Conservation (phyloP, 176 grass and related monocot genomes). For the Oryza coarctata region DNA sequence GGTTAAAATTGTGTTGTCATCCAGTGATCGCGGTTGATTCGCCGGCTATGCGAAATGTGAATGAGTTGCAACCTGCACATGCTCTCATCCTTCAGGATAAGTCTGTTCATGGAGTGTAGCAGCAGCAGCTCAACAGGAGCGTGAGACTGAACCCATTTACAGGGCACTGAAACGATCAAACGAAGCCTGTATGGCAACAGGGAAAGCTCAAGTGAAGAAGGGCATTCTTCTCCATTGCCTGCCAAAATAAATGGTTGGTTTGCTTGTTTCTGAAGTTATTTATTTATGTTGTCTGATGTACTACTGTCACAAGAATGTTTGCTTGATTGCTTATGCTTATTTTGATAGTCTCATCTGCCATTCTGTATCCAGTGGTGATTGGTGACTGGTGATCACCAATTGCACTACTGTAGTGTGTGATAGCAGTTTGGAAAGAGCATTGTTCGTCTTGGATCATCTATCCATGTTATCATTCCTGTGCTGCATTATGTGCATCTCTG, state of each 20-base stretch:
- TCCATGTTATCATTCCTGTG: background rate
- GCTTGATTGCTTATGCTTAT: background rate
- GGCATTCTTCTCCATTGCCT: background rate
- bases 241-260: background rate
- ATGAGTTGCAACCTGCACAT: background rate
- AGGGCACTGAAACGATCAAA: background rate
- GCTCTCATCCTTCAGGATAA: background rate
- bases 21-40: slow-evolving; percentile 37
- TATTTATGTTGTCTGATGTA: background rate
- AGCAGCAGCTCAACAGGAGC: background rate
- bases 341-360: background rate
- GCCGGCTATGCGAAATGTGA: slow-evolving; percentile 19
- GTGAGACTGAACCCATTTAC: background rate
- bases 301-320: background rate
- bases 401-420: background rate
- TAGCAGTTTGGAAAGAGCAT: background rate
- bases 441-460: background rate
- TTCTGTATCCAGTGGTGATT: background rate
- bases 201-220: background rate
- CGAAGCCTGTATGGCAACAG: background rate
- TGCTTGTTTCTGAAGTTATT: background rate
- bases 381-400: background rate
- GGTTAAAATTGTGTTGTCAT: slow-evolving; percentile 32
- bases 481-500: background rate
- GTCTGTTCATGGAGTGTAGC: background rate